A percentile compares a stretch with the other conserved stretches of the same genome.
These are phyloP conservation scores for Cucumis variabilis DNA, from an alignment of 331 rosid species.

Conservation along the genomic window DNA sequence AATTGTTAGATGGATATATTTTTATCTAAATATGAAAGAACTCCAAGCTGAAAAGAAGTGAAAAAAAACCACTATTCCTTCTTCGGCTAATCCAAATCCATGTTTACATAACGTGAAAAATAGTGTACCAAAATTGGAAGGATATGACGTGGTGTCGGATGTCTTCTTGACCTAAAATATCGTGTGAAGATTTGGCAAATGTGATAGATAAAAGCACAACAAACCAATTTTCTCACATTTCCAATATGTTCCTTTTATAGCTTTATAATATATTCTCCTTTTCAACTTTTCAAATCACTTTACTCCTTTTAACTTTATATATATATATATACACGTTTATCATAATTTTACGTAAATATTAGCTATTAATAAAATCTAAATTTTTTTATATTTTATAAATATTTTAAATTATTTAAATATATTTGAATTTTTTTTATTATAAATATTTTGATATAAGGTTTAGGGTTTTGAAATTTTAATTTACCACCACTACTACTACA, in stretches of 20 bases:
- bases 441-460: too few relatives aligned
- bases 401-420: too few relatives aligned
- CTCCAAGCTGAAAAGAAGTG: background rate
- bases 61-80: background rate
- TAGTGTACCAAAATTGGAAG: background rate
- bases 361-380: too few relatives aligned
- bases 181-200: background rate
- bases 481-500: too few relatives aligned
- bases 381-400: too few relatives aligned
- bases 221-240: background rate
- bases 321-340: too few relatives aligned
- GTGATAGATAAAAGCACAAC: background rate
- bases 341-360: too few relatives aligned
- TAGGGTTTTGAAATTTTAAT: too few relatives aligned
- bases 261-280: background rate
- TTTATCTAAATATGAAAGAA: background rate
- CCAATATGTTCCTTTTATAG: background rate
- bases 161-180: background rate
- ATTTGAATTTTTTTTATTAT: too few relatives aligned
- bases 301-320: too few relatives aligned
- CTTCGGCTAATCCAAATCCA: slow-evolving; percentile 16
- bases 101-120: background rate
- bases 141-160: background rate
- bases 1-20: too few relatives aligned
- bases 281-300: background rate